Percentiles rank a stretch among this genome's conserved stretches.
phyloP scores from a whole-genome alignment of 345 rosid genomes.

The Atalantia buxifolia region DNA sequence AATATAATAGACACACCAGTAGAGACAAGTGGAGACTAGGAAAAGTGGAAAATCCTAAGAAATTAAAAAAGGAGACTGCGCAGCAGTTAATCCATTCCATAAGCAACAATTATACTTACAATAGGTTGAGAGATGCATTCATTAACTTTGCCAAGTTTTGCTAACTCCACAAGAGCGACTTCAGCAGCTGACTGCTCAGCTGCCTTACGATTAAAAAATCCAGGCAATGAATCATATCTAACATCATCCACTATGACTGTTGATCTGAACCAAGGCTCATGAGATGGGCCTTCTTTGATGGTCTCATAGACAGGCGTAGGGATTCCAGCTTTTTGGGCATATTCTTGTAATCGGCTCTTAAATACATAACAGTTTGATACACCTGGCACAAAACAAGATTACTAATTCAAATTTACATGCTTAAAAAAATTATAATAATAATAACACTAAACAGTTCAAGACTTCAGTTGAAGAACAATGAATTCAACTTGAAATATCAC shows the following conservation, averaged over 20 bases:
- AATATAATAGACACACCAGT: not conserved
- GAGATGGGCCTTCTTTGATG: constrained; percentile 86
- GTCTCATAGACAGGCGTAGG: constrained; percentile 81
- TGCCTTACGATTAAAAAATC: constrained; percentile 89
- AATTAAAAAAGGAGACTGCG: not conserved
- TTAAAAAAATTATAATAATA: not conserved
- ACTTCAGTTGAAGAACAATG: not conserved
- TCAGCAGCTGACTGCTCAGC: constrained; percentile 98
- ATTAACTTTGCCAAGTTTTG: constrained; percentile 53
- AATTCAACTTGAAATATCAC: not conserved
- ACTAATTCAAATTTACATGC: not conserved
- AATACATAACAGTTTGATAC: constrained; percentile 81
- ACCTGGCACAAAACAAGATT: constrained; percentile 32
- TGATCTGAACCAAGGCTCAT: constrained; percentile 71
- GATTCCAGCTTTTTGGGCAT: constrained; percentile 67
- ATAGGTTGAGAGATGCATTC: constrained; percentile 63
- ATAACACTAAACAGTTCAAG: not conserved
- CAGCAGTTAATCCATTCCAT: not conserved
- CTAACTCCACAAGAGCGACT: constrained; percentile 70
- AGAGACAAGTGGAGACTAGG: not conserved
- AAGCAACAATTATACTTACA: constrained; percentile 43
- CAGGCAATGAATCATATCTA: constrained; percentile 72
- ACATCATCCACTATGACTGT: constrained; percentile 58
- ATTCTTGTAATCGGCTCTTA: constrained; percentile 83
- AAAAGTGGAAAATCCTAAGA: not conserved